phyloP scores from a whole-genome alignment of 306 rosid species.

The Vigna trinervia region DNA sequence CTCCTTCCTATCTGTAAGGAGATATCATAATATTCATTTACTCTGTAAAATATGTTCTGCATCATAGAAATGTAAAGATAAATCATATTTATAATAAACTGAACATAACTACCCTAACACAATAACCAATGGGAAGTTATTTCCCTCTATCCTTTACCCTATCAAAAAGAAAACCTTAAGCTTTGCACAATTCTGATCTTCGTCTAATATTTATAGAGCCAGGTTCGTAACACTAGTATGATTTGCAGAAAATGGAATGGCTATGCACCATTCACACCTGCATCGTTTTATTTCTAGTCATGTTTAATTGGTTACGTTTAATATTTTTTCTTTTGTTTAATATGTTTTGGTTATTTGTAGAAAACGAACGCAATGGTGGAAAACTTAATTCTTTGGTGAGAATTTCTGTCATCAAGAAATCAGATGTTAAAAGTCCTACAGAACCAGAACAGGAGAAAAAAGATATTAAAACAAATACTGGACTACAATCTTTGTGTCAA shows the following conservation, averaged over 20 bases:
- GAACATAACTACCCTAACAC: too few species aligned
- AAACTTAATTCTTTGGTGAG: slow-evolving; percentile 58
- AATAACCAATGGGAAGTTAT: too few species aligned
- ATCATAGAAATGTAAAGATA: too few species aligned
- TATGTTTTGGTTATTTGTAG: slow-evolving; percentile 48
- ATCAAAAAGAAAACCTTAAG: background rate
- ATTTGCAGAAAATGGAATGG: background rate
- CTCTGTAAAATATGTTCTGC: too few species aligned
- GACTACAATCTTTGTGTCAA: slow-evolving; percentile 59
- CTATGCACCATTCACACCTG: background rate
- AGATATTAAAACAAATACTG: slow-evolving; percentile 39
- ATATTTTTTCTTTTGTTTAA: background rate
- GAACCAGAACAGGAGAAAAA: slow-evolving; percentile 48
- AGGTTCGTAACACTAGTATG: background rate
- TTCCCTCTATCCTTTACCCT: too few species aligned
- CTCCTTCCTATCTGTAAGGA: background rate
- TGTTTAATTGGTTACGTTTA: background rate
- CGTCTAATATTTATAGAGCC: background rate
- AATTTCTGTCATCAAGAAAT: slow-evolving; percentile 63
- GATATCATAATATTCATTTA: too few species aligned
- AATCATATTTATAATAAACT: too few species aligned
- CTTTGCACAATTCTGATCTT: slow-evolving; percentile 12
- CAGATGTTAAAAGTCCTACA: slow-evolving; percentile 36
- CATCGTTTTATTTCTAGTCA: slow-evolving; percentile 9
- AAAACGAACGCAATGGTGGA: slow-evolving; percentile 43